These are phyloP conservation scores for Xylaria grammica DNA, from an alignment of 495 filamentous ascomycete genomes.

Conservation along the genomic window DNA sequence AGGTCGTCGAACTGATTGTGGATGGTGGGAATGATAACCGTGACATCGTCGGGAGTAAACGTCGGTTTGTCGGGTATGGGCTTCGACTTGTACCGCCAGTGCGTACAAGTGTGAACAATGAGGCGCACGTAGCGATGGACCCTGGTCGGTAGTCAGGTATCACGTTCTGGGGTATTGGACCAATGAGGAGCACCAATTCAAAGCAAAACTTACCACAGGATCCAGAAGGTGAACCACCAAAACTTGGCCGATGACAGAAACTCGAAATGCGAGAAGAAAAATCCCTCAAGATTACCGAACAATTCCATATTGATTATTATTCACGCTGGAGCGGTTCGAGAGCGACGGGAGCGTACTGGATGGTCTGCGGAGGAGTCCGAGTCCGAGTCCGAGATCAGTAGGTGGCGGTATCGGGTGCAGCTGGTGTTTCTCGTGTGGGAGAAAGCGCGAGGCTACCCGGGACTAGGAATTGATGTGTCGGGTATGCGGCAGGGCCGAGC, in stretches of 20 bases:
- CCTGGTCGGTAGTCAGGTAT: slow-evolving; percentile 40
- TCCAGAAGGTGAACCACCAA: slow-evolving; percentile 46
- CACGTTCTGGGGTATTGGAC: slow-evolving; percentile 11
- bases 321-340: not conserved
- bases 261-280: slow-evolving; percentile 42
- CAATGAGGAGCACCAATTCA: slow-evolving; percentile 15
- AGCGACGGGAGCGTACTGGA: no score
- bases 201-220: slow-evolving; percentile 48
- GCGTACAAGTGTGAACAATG: slow-evolving; percentile 50
- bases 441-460: no score
- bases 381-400: not conserved
- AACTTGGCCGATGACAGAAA: slow-evolving; percentile 40
- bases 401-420: not conserved
- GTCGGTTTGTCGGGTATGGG: slow-evolving; percentile 41
- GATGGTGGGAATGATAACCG: slow-evolving; percentile 61
- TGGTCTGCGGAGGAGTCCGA: not conserved
- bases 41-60: slow-evolving; percentile 53
- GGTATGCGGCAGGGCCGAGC: not conserved
- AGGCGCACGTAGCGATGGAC: slow-evolving; percentile 57
- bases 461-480: not conserved
- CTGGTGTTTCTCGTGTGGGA: no score
- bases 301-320: slow-evolving; percentile 31
- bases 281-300: slow-evolving; percentile 41
- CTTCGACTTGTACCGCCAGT: slow-evolving; percentile 49
- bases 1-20: slow-evolving; percentile 59